Percentiles rank a stretch among this genome's conserved stretches.
Evolutionary conservation across 148 eudicot species (phyloP).

Genomic region (Chenopodium berlandieri): DNA sequence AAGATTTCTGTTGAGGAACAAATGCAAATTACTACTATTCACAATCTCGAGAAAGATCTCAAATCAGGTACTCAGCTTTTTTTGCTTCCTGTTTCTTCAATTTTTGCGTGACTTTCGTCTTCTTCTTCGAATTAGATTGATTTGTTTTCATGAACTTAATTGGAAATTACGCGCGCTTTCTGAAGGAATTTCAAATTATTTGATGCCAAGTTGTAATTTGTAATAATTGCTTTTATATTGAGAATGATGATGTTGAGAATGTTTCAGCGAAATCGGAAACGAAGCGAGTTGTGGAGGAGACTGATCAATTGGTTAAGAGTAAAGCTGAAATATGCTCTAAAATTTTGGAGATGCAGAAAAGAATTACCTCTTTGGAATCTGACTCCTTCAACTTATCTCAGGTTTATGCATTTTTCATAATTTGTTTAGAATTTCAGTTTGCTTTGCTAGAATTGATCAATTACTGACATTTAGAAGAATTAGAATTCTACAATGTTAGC

Average conservation of each 20-base stretch:
- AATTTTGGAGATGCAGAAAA: conserved; percentile 73
- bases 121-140: background rate
- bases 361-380: conserved; percentile 52
- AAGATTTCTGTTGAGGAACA: conserved; percentile 78
- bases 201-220: background rate
- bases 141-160: background rate
- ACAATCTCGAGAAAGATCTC: conserved; percentile 66
- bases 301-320: conserved; percentile 50
- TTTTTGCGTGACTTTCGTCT: background rate
- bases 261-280: conserved; percentile 52
- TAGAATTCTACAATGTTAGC: background rate
- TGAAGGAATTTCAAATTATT: background rate
- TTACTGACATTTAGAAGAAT: background rate
- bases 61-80: conserved; percentile 44
- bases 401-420: conserved; percentile 32
- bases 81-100: background rate
- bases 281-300: conserved; percentile 55
- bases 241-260: background rate
- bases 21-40: conserved; percentile 65
- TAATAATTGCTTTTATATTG: background rate
- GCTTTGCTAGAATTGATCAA: background rate
- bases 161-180: background rate
- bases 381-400: conserved; percentile 59
- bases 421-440: background rate
- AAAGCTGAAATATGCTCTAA: conserved; percentile 62